Evolutionary conservation across 768 basidiomycete species (phyloP).

Genomic region (Mycena vulgaris): DNA sequence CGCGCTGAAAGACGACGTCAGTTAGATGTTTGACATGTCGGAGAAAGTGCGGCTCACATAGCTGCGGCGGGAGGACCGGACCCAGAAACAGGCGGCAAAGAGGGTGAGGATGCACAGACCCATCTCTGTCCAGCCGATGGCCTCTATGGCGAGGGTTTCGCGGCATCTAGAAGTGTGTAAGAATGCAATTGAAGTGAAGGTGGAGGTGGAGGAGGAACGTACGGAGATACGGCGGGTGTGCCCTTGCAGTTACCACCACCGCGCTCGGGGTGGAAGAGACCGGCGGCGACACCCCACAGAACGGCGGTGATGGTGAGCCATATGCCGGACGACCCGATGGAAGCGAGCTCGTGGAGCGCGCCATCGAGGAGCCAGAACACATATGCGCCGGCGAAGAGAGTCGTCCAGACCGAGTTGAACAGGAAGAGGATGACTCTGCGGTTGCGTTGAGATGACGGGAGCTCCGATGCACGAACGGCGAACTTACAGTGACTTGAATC

Average conservation of each 20-base stretch:
- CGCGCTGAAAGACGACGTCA: conserved; percentile 21
- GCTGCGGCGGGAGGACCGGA: conserved; percentile 55
- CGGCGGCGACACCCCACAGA: conserved; percentile 67
- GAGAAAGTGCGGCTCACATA: conserved; percentile 45
- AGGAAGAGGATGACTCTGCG: conserved; percentile 55
- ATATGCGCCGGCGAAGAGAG: conserved; percentile 65
- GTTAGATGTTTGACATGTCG: not conserved
- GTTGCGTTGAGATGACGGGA: not conserved
- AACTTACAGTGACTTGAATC: conserved; percentile 27
- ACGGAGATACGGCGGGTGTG: conserved; percentile 31
- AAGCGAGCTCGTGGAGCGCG: conserved; percentile 62
- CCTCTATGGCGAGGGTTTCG: conserved; percentile 63
- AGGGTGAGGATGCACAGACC: conserved; percentile 62
- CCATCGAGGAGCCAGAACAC: conserved; percentile 67
- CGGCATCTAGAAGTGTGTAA: conserved; percentile 57
- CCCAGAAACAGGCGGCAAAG: conserved; percentile 62
- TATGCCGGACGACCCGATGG: conserved; percentile 66
- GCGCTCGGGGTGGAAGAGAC: conserved; percentile 59
- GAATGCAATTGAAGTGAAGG: not conserved
- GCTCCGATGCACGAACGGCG: not conserved
- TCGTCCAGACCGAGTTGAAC: conserved; percentile 66
- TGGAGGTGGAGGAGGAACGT: not conserved
- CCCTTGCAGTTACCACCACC: conserved; percentile 58
- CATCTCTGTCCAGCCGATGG: conserved; percentile 70
- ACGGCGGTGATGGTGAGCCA: conserved; percentile 66